A percentile compares a stretch with the other conserved stretches of the same genome.
phyloP scores from a whole-genome alignment of 202 grass and related monocot species.

The Schoenoplectus triqueter region DNA sequence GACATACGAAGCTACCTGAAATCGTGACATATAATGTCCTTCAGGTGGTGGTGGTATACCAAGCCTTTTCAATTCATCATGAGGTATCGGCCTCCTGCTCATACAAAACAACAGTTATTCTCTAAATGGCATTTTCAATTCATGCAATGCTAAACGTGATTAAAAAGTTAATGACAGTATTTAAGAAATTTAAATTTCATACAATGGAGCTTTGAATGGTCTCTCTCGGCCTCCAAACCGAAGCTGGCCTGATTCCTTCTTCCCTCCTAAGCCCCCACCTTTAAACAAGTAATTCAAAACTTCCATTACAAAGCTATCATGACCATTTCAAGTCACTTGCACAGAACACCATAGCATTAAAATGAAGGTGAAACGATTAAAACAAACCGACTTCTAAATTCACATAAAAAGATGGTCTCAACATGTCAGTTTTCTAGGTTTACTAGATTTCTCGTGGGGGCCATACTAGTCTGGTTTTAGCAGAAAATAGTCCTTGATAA shows the following conservation, averaged over 20 bases:
- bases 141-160: background rate
- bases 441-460: background rate
- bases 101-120: slow-evolving; percentile 26
- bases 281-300: slow-evolving; percentile 31
- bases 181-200: slow-evolving; percentile 43
- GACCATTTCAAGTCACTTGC: background rate
- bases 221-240: slow-evolving; percentile 95
- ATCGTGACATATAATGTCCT: slow-evolving; percentile 75
- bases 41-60: slow-evolving; percentile 88
- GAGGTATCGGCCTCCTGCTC: slow-evolving; percentile 72
- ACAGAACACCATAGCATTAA: background rate
- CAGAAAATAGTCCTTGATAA: background rate
- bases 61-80: slow-evolving; percentile 84
- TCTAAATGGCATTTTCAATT: slow-evolving; percentile 6
- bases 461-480: slow-evolving; percentile 5
- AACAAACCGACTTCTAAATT: background rate
- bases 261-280: slow-evolving; percentile 92
- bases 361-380: background rate
- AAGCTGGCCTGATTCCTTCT: slow-evolving; percentile 98
- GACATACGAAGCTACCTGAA: slow-evolving; percentile 56
- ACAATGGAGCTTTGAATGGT: slow-evolving; percentile 97
- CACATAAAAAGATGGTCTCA: background rate
- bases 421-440: background rate
- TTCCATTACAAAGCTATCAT: background rate
- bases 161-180: slow-evolving; percentile 2